These are phyloP conservation scores for Pyrenophora seminiperda DNA, from an alignment of 2,329 filamentous ascomycete genomes.

Conservation along the genomic window DNA sequence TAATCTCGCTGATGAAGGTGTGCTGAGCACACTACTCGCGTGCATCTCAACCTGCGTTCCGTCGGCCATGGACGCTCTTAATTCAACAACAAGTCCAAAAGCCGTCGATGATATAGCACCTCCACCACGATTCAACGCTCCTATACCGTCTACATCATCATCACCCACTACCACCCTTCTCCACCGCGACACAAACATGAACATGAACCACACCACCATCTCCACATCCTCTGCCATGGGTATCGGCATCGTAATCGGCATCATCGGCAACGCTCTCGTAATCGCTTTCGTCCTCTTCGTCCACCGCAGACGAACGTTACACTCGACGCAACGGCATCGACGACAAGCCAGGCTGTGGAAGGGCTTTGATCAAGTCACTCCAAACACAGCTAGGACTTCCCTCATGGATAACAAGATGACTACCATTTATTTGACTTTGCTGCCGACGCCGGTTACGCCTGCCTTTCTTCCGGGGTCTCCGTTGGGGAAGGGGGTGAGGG, in stretches of 20 bases:
- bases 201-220: not conserved
- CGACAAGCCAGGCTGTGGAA: slow-evolving; percentile 24
- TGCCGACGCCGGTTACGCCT: slow-evolving; percentile 19
- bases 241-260: slow-evolving; percentile 20
- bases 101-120: not conserved
- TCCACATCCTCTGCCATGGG: slow-evolving; percentile 23
- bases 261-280: slow-evolving; percentile 12
- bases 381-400: slow-evolving; percentile 11
- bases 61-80: no score
- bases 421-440: slow-evolving; percentile 15
- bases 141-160: not conserved
- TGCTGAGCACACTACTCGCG: no score
- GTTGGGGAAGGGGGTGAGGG: not conserved
- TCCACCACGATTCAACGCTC: not conserved
- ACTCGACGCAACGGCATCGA: slow-evolving; percentile 12
- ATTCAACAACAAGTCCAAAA: not conserved
- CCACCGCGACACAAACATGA: not conserved
- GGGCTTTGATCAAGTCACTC: slow-evolving; percentile 23
- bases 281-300: slow-evolving; percentile 14
- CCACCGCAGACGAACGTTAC: slow-evolving; percentile 14
- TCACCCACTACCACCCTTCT: not conserved
- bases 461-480: slow-evolving; percentile 11
- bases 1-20: no score
- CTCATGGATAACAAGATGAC: slow-evolving; percentile 11
- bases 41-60: no score